Base-by-base conservation (phyloP, 129 eudicot genomes). In the Ambrosia artemisiifolia region DNA sequence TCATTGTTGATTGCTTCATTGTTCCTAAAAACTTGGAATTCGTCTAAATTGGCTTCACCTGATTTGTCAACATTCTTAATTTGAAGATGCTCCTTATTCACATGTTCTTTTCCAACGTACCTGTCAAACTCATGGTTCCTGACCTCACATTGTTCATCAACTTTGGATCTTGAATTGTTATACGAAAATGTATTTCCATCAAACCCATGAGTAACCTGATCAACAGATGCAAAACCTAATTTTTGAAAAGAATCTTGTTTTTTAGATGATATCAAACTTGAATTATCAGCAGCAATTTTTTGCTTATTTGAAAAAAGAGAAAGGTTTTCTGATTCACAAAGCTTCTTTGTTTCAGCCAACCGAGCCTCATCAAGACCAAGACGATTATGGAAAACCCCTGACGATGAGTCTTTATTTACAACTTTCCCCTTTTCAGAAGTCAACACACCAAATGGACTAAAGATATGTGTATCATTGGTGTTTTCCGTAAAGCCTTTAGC, bases 21-120 rank as follows among this genome's bases (percentile, higher is more conserved):
- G 66, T 69, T 80, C 74, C 80, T 65, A 47, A 76, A 69, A 40
- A 51, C 56, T 18, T 75, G 83, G 40, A 78, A 68, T 20, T 65
- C 78, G 14, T 76, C 78, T 36, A 75, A n/a, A 63, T 75, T 76
- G n/a, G 79, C 75, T 71, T 72, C 82, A 55, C 74, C 77, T 50
- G 66, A 8, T 48, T 70, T 70, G 72, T 74, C 65, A 65, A 46
- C 24, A 46, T 81, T 74, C 65, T 73, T 79, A 71, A 61, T 44
- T 63, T 56, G 75, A 44, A 69, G 46, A 28, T 30, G 67, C 7
- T 79, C 73, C 67, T 82, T 67, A 14, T 4, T 47, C 70, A 63
- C 11, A 36, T 46, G 71, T 70, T 82, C 76, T 34, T 79, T 77
- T 61, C 68, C 72, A n/a, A 56, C 57, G 13, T 65, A 67, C 65